Base-by-base conservation (phyloP, 495 filamentous ascomycete species). In the Hypoxylon cercidicola region DNA sequence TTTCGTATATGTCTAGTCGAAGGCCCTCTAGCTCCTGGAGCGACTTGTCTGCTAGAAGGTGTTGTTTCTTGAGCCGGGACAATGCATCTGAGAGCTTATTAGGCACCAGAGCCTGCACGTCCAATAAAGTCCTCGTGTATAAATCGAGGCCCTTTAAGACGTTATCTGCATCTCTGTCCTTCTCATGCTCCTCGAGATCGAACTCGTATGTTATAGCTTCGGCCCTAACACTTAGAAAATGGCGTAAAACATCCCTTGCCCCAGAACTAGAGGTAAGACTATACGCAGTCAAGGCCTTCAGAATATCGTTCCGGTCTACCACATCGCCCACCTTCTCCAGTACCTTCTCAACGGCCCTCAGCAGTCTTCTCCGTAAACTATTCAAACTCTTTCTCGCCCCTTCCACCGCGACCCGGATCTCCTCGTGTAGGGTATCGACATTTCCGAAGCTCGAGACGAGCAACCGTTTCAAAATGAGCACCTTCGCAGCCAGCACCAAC, bases 191-290 rank as follows among this genome's bases (percentile, higher is more conserved):
- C 9, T 77, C 75, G 13, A 59, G 62, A 19, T 75, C 81, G 34
- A 91, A 76, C n/a, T 85, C 82, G 19, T 83, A 79, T 0, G 79
- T 76, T 25, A 96, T 88, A 0, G 85, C 84, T 52, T 89, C 84
- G 34, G 85, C 80, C 16, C 96, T 85, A 10, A 93, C 81, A 55
- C 87, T 80, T 41, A 96, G 83, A 72, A 98, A 97, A 75, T 96
- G 89, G 12, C 86, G 79, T 28, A 99, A 78, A 0, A 91, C 88
- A 70, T 97, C 93, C 52, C 86, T 85, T 0, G 91, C 87, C 0
- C 91, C 91, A 8, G 91, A 92, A 66, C 87, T 96, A 7, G 90
- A 95, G 0, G 87, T 87, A 18, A 99, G 79, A 49, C 90, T 90
- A 70, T 93, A 96, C 5, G 94, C 94, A 34, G 86, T 88, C 72